Conservation (phyloP, 2,329 filamentous ascomycete species). For the Calonectria hawksworthii region DNA sequence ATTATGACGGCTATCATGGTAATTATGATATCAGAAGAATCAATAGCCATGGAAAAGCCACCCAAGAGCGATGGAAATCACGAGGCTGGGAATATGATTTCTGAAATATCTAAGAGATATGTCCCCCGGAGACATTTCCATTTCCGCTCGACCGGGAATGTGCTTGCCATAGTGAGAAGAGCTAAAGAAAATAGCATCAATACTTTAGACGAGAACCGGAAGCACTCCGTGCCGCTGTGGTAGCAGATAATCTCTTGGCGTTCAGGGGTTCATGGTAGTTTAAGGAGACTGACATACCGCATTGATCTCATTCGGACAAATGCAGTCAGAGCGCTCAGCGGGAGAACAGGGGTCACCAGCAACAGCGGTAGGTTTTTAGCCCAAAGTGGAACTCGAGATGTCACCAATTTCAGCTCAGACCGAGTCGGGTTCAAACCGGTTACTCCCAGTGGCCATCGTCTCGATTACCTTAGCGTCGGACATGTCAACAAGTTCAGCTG, state of each 20-base stretch:
- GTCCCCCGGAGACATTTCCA: conserved; percentile 49
- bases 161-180: conserved; percentile 56
- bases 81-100: conserved; percentile 45
- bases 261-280: neutral
- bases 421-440: conserved; percentile 51
- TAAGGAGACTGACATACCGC: conserved; percentile 44
- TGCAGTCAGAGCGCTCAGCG: conserved; percentile 51
- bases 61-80: conserved; percentile 46
- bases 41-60: conserved; percentile 47
- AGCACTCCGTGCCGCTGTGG: conserved; percentile 51
- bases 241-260: neutral
- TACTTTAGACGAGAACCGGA: conserved; percentile 50
- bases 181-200: conserved; percentile 54
- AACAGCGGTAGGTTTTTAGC: conserved; percentile 54
- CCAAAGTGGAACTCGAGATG: conserved; percentile 55
- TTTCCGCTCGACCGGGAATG: conserved; percentile 48
- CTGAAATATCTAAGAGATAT: conserved; percentile 51
- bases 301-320: conserved; percentile 46
- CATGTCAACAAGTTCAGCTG: conserved; percentile 42
- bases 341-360: conserved; percentile 54
- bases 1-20: conserved; percentile 22
- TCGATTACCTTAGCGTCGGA: conserved; percentile 50
- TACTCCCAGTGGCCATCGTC: conserved; percentile 50
- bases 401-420: conserved; percentile 51
- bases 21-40: conserved; percentile 41